Evolutionary conservation across 345 rosid species (phyloP).

Genomic region (Capsella bursapastoris): DNA sequence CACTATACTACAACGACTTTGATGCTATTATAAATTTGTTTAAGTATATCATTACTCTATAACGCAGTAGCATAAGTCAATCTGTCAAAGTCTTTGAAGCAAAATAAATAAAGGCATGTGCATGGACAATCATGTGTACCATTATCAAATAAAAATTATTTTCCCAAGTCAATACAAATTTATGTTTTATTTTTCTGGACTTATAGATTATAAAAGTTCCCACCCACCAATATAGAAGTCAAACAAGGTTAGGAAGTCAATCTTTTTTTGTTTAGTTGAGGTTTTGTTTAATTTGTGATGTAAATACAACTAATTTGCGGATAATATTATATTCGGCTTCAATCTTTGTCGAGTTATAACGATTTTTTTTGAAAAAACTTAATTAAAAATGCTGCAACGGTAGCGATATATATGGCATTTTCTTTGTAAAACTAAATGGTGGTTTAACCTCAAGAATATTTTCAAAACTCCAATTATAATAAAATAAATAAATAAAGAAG

Average conservation of each 20-base stretch:
- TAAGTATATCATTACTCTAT: not conserved
- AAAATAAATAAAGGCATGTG: not conserved
- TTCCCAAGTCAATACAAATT: not conserved
- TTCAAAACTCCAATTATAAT: not conserved
- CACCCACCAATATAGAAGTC: not conserved
- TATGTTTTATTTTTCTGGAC: not conserved
- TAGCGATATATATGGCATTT: too few species aligned
- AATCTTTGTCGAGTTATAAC: too few species aligned
- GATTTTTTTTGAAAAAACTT: too few species aligned
- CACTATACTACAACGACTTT: conserved; percentile 96
- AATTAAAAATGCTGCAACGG: too few species aligned
- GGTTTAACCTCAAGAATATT: not conserved
- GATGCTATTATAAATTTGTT: not conserved
- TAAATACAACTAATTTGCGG: not conserved
- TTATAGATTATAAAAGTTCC: not conserved
- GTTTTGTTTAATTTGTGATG: conserved; percentile 2
- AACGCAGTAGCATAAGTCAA: not conserved
- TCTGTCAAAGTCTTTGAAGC: not conserved
- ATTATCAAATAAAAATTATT: not conserved
- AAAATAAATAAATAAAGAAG: too few species aligned
- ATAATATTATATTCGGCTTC: too few species aligned
- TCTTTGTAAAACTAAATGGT: too few species aligned
- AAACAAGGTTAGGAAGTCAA: not conserved
- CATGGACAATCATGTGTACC: conserved; percentile 26
- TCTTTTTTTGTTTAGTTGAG: not conserved